Base-by-base conservation (phyloP, 1,139 yeast species). In the Yamadazyma taylorii region DNA sequence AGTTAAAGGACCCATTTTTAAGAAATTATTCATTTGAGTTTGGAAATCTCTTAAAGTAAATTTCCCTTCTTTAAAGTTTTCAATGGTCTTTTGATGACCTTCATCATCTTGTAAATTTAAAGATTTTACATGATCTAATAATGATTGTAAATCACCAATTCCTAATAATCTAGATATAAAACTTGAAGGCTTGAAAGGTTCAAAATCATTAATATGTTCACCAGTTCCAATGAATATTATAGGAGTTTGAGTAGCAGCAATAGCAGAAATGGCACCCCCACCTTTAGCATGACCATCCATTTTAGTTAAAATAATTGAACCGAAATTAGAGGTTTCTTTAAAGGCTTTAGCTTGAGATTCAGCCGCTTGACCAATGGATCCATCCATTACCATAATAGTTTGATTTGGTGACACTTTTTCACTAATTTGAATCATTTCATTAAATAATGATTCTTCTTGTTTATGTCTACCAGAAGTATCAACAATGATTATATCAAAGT, bases 261-360 rank as follows among this genome's bases (percentile, higher is more conserved):
- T 97, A 0, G 98, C 98, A 30, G 97, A 88, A 39, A 92, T 89
- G 17, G 98, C 98, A 72, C 98, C 98, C 67, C 98, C 98, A 59
- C 98, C 98, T 64, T 86, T 92, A 28, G 98, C 98, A 57, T 92
- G 97, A 33, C 98, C 98, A 61, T 92, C 98, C 95, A 92, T 84
- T 61, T 92, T 92, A 21, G 98, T 92, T 58, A 92, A 75, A 44
- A 92, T 85, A 48, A 92, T 92, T 17, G 97, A 90, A 55, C 98
- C 98, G 56, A 92, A 92, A 55, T 92, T 81, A 3, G 97, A 75
- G 30, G 92, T 79, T 39, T 89, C 97, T 61, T 92, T 92, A 68
- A 92, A 92, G 2, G 98, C 98, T 53, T 75, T 77, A 6, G 96
- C 89, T 66, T 92, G 98, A 6, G 85, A 76, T 66, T 92, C 97